These are phyloP conservation scores for Apocynum venetum DNA, from an alignment of 257 asterid species.

Conservation along the genomic window DNA sequence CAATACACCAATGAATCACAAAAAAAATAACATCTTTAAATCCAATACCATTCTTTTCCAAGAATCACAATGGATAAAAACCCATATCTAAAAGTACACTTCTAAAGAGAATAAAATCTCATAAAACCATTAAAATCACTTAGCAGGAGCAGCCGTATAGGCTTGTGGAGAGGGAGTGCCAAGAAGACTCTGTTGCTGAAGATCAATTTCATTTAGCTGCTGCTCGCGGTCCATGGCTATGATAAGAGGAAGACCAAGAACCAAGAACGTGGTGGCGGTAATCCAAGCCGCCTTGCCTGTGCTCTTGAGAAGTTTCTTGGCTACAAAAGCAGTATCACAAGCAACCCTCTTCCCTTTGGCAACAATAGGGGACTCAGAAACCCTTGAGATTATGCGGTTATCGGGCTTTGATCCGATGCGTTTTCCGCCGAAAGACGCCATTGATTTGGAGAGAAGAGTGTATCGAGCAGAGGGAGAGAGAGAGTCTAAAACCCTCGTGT, in stretches of 20 bases:
- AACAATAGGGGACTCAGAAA: slow-evolving; percentile 37
- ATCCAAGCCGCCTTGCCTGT: slow-evolving; percentile 79
- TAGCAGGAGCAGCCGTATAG: slow-evolving; percentile 3
- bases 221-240: slow-evolving; percentile 69
- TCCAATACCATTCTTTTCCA: not conserved
- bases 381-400: slow-evolving; percentile 32
- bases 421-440: slow-evolving; percentile 21
- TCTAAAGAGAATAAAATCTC: not conserved
- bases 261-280: slow-evolving; percentile 48
- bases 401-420: slow-evolving; percentile 14
- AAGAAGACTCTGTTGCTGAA: slow-evolving; percentile 58
- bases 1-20: not conserved
- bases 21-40: not conserved
- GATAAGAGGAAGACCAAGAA: slow-evolving; percentile 58
- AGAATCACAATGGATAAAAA: not conserved
- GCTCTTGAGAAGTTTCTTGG: slow-evolving; percentile 52
- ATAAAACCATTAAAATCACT: slow-evolving; percentile 10
- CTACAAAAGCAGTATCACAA: slow-evolving; percentile 46
- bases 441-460: not conserved
- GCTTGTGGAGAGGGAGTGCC: slow-evolving; percentile 38
- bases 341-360: slow-evolving; percentile 45
- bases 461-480: not conserved
- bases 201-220: slow-evolving; percentile 47
- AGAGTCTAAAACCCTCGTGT: slow-evolving; percentile 4
- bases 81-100: not conserved